Percentiles rank a stretch among this genome's conserved stretches.
Evolutionary conservation across 306 rosid genomes (phyloP).

Genomic region (Nissolia schottii): DNA sequence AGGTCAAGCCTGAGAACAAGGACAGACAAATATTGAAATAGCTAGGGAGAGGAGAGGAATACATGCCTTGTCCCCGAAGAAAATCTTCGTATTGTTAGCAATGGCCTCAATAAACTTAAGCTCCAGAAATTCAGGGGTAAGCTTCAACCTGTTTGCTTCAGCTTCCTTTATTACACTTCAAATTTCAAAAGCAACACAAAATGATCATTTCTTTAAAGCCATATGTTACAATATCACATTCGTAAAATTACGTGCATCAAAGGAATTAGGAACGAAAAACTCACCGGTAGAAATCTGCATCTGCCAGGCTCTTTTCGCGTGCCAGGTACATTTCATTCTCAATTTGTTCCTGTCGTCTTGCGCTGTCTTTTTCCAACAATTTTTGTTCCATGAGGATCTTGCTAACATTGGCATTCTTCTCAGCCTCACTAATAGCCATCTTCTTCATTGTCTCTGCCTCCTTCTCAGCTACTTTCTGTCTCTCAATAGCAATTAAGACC

Average conservation of each 20-base stretch:
- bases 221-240: neutral
- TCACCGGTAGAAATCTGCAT: constrained; percentile 82
- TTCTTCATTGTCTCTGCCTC: constrained; percentile 79
- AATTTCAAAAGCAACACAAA: constrained; percentile 9
- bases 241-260: neutral
- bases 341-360: constrained; percentile 66
- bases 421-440: constrained; percentile 97
- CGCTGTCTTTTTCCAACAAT: constrained; percentile 68
- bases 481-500: constrained; percentile 88
- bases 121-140: constrained; percentile 88
- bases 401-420: constrained; percentile 90
- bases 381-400: constrained; percentile 87
- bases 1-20: constrained; percentile 15
- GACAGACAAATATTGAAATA: neutral
- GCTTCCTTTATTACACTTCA: constrained; percentile 73
- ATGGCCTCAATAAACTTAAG: constrained; percentile 79
- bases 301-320: constrained; percentile 73
- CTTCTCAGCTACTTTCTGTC: constrained; percentile 73
- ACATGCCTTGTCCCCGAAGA: constrained; percentile 99
- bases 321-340: constrained; percentile 79
- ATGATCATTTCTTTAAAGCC: neutral
- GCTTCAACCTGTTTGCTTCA: constrained; percentile 90
- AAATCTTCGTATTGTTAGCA: constrained; percentile 79
- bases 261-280: constrained; percentile 3
- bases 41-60: neutral